A percentile compares a stretch with the other conserved stretches of the same genome.
phyloP scores from a whole-genome alignment of 306 rosid genomes.

The Parietaria judaica region DNA sequence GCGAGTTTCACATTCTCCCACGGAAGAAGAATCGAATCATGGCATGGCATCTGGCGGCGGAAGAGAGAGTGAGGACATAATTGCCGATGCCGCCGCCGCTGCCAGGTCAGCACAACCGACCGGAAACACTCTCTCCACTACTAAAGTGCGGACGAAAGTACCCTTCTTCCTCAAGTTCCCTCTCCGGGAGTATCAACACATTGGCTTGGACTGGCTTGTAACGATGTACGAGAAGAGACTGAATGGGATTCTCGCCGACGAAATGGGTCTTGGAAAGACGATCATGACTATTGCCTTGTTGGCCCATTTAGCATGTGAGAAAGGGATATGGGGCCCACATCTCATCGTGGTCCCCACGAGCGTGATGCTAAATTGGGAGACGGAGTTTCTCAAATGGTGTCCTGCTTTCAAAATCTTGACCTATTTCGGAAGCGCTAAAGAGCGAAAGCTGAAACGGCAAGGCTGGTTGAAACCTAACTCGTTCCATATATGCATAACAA shows the following conservation, averaged over 20 bases:
- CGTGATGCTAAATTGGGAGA: conserved; percentile 99
- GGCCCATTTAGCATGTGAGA: conserved; percentile 96
- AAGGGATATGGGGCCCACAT: conserved; percentile 99
- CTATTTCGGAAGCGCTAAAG: conserved; percentile 95
- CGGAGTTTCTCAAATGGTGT: conserved; percentile 97
- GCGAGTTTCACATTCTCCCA: conserved; percentile 29
- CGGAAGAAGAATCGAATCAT: conserved; percentile 36
- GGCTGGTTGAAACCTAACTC: conserved; percentile 94
- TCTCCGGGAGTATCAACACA: conserved; percentile 96
- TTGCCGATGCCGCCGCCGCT: conserved; percentile 98
- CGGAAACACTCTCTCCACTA: conserved; percentile 98
- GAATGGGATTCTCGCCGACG: conserved; percentile 96
- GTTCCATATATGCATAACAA: conserved; percentile 93
- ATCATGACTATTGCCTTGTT: conserved; percentile 96
- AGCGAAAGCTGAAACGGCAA: conserved; percentile 84
- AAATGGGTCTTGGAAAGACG: conserved; percentile 98
- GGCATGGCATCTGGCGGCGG: conserved; percentile 34
- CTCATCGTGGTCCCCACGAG: conserved; percentile 98
- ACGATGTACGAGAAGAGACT: conserved; percentile 94
- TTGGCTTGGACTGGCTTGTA: conserved; percentile 99
- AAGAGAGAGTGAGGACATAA: conserved; percentile 68
- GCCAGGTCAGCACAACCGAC: conserved; percentile 99
- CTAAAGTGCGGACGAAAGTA: conserved; percentile 88
- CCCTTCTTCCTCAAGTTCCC: conserved; percentile 89
- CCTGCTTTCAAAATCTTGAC: conserved; percentile 95